phyloP scores from a whole-genome alignment of 495 filamentous ascomycete genomes.

The Lepidopterella palustris region DNA sequence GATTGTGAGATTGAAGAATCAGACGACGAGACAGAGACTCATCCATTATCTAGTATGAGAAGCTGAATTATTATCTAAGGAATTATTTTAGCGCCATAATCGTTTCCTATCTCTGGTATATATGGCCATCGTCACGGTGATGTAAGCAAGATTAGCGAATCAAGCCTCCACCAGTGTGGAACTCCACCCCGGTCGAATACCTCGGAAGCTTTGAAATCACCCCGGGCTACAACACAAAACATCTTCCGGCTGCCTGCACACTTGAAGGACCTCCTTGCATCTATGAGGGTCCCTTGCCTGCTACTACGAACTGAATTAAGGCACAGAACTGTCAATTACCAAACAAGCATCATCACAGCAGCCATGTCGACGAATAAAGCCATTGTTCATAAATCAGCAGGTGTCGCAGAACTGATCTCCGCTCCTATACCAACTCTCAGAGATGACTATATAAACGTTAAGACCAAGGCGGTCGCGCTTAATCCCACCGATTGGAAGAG shows the following conservation, averaged over 20 bases:
- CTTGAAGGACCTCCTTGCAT: background rate
- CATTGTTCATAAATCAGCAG: constrained; percentile 12
- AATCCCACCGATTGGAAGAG: constrained; percentile 59
- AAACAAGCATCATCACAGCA: background rate
- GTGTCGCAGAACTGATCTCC: constrained; percentile 9
- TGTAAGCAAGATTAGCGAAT: background rate
- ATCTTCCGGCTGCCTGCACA: background rate
- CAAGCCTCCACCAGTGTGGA: too few species aligned
- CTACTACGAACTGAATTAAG: background rate
- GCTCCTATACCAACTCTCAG: constrained; percentile 17
- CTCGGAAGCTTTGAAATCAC: background rate
- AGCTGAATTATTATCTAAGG: background rate
- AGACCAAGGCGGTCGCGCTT: constrained; percentile 45
- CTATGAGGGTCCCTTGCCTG: background rate
- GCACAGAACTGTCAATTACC: background rate
- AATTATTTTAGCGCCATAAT: background rate
- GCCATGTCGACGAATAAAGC: constrained; percentile 23
- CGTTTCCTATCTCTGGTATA: too few species aligned
- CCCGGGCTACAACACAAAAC: background rate
- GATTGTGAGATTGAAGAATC: constrained; percentile 26
- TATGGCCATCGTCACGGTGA: too few species aligned
- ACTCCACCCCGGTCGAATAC: background rate
- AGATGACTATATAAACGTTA: constrained; percentile 40
- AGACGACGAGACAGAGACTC: constrained; percentile 20
- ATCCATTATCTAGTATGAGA: constrained; percentile 10